phyloP scores from a whole-genome alignment of 495 filamentous ascomycete species.

The Amphirosellinia nigrospora region DNA sequence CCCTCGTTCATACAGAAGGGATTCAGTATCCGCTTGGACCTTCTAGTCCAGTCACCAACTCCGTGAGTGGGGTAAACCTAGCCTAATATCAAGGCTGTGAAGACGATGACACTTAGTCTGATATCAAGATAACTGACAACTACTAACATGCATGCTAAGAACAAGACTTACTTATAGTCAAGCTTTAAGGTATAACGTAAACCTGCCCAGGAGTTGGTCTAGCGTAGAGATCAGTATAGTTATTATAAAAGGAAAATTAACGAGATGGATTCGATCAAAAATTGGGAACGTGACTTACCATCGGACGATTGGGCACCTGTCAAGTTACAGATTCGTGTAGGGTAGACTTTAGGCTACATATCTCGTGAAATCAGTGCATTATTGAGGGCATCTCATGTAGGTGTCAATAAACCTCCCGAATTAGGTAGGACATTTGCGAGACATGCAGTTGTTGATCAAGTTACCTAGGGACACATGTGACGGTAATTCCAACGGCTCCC shows the following conservation, averaged over 20 bases:
- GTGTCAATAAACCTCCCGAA: slow-evolving; percentile 2
- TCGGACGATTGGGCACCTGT: slow-evolving; percentile 43
- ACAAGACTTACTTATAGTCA: neutral
- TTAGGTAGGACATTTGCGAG: slow-evolving; percentile 18
- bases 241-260: neutral
- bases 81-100: slow-evolving; percentile 14
- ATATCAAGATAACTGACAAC: neutral
- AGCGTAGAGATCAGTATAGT: neutral
- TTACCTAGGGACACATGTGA: slow-evolving; percentile 17
- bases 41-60: slow-evolving; percentile 17
- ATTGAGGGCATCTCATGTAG: neutral
- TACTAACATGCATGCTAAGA: neutral
- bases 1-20: neutral
- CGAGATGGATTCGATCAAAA: neutral
- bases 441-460: slow-evolving; percentile 13
- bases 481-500: slow-evolving; percentile 6
- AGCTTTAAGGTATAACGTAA: neutral
- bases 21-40: slow-evolving; percentile 14
- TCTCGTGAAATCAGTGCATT: slow-evolving; percentile 29
- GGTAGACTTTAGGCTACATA: slow-evolving; percentile 41
- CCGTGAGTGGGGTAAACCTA: slow-evolving; percentile 11
- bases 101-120: neutral
- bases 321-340: slow-evolving; percentile 35
- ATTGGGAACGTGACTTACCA: slow-evolving; percentile 16
- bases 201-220: neutral